Percentiles rank a stretch among this genome's conserved stretches.
Evolutionary conservation across 2,329 filamentous ascomycete genomes (phyloP).

Genomic region (Endoconidiophora laricicola): DNA sequence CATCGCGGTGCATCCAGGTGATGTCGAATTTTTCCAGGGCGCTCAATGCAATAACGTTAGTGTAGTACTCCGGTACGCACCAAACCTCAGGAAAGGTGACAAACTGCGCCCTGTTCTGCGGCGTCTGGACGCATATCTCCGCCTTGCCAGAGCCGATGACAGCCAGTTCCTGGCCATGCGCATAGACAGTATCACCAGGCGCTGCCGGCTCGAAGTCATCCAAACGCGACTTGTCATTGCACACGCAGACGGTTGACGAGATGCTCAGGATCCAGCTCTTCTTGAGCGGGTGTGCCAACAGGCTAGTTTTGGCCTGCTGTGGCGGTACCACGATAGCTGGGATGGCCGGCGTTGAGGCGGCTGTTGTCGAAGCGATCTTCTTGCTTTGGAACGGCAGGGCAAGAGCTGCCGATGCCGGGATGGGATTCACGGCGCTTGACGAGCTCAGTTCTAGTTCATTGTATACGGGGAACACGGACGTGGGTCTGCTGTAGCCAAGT

Average conservation of each 20-base stretch:
- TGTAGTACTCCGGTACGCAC: conserved; percentile 10
- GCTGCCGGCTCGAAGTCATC: conserved; percentile 5
- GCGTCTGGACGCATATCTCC: conserved; percentile 5
- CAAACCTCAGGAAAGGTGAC: conserved; percentile 11
- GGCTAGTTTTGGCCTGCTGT: neutral
- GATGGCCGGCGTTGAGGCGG: too few species aligned
- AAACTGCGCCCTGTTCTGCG: neutral
- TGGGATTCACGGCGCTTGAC: too few species aligned
- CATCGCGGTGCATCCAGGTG: conserved; percentile 10
- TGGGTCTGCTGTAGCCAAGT: neutral
- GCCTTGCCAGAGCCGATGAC: conserved; percentile 8
- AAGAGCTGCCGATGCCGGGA: neutral
- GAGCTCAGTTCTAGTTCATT: too few species aligned
- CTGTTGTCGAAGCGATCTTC: neutral
- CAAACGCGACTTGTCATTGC: conserved; percentile 8
- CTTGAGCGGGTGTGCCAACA: conserved; percentile 1
- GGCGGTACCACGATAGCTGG: neutral
- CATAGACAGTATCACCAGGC: conserved; percentile 3
- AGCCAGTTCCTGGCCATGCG: conserved; percentile 6
- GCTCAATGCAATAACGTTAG: conserved; percentile 9
- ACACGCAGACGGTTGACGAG: conserved; percentile 8
- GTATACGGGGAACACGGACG: neutral
- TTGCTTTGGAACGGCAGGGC: neutral
- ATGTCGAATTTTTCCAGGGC: conserved; percentile 7
- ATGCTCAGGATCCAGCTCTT: conserved; percentile 13